Percentiles rank a stretch among this genome's conserved stretches.
Conservation (phyloP, 108 stramenopile species). For the Skeletonema menzelii region DNA sequence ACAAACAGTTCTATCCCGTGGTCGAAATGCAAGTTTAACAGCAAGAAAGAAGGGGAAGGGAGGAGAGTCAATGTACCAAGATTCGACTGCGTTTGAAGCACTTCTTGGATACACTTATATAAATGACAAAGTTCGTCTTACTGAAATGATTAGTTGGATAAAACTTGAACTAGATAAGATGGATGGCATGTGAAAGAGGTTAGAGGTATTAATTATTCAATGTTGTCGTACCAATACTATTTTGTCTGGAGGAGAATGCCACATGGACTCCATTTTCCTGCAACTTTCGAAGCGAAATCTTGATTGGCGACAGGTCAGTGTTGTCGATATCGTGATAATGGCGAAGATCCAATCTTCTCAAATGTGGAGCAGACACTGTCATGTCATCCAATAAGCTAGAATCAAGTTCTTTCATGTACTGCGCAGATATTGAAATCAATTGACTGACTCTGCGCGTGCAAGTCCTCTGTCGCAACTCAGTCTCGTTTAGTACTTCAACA, state of each 20-base stretch:
- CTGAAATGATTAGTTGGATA: conserved; percentile 62
- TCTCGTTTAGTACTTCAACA: background rate
- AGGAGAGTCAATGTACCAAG: conserved; percentile 69
- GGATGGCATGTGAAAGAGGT: conserved; percentile 1
- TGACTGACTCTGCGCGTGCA: conserved; percentile 7
- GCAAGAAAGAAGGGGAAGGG: conserved; percentile 41
- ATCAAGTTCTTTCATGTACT: conserved; percentile 18
- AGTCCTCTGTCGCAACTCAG: background rate
- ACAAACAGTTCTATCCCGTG: conserved; percentile 62
- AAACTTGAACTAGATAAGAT: conserved; percentile 31
- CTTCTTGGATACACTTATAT: conserved; percentile 83
- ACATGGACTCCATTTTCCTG: conserved; percentile 15
- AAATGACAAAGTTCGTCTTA: conserved; percentile 57
- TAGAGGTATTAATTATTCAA: background rate
- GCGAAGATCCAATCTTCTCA: conserved; percentile 24
- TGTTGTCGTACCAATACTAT: background rate
- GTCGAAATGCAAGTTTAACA: conserved; percentile 70
- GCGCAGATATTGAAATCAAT: conserved; percentile 18
- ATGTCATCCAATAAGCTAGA: conserved; percentile 9
- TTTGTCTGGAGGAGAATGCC: conserved; percentile 5
- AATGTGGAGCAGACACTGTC: conserved; percentile 8
- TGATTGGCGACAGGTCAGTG: background rate
- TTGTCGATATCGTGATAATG: conserved; percentile 12
- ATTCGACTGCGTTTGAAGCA: conserved; percentile 86
- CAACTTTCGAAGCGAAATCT: conserved; percentile 23